Conservation (phyloP, 805 yeast species). For the Myxozyma neotropica region DNA sequence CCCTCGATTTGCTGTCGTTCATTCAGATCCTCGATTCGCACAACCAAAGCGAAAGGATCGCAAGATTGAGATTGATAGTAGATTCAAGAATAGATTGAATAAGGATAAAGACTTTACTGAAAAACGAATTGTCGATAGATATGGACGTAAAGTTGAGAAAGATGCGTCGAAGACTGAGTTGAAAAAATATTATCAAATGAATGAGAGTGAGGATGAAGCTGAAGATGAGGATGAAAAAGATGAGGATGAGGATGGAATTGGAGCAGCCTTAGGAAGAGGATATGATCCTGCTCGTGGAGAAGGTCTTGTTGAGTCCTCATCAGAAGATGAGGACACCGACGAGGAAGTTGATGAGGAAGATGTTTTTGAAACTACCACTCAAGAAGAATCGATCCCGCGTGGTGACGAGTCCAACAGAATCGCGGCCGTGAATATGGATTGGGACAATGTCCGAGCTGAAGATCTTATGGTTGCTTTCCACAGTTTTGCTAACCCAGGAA, state of each 20-base stretch:
- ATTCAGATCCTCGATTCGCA: constrained; percentile 85
- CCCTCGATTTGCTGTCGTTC: constrained; percentile 75
- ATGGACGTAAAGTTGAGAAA: constrained; percentile 71
- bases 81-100: constrained; percentile 72
- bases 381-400: constrained; percentile 69
- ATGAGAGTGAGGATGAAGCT: constrained; percentile 43
- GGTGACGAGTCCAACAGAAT: constrained; percentile 82
- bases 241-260: constrained; percentile 20
- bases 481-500: constrained; percentile 74
- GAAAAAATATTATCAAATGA: constrained; percentile 66
- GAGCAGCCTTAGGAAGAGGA: constrained; percentile 18
- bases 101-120: constrained; percentile 60
- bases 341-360: constrained; percentile 35
- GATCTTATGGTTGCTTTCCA: constrained; percentile 88
- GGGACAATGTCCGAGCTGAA: constrained; percentile 90
- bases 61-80: constrained; percentile 78
- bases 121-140: constrained; percentile 72
- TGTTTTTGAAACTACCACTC: constrained; percentile 41
- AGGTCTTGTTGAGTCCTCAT: constrained; percentile 39
- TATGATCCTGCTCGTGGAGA: constrained; percentile 46
- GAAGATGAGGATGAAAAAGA: constrained; percentile 34
- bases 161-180: constrained; percentile 53
- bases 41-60: constrained; percentile 66
- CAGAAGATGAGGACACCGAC: constrained; percentile 40
- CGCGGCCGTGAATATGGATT: constrained; percentile 94